A percentile compares a stretch with the other conserved stretches of the same genome.
phyloP scores from a whole-genome alignment of 208 protist species.

The Trypanosoma melophagium region DNA sequence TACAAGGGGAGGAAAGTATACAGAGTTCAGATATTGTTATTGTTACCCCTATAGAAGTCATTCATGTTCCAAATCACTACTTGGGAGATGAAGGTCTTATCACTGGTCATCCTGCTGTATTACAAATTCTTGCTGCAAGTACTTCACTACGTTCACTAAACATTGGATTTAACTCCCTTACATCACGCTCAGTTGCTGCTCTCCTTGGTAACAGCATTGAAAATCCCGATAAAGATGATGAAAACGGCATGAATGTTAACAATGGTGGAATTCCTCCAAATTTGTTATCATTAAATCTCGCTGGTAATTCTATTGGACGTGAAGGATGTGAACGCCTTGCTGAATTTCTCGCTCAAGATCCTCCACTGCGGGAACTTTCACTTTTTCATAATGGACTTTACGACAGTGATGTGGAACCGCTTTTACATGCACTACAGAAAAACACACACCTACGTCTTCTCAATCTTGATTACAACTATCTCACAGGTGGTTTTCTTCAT shows the following conservation, averaged over 20 bases:
- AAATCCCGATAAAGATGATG: slow-evolving; percentile 4
- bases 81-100: slow-evolving; percentile 38
- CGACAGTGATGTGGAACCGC: slow-evolving; percentile 46
- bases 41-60: slow-evolving; percentile 24
- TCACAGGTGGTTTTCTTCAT: slow-evolving; percentile 31
- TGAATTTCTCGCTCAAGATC: slow-evolving; percentile 39
- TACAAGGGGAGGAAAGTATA: too few species aligned
- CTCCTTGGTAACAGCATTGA: slow-evolving; percentile 24
- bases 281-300: slow-evolving; percentile 47
- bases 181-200: slow-evolving; percentile 24
- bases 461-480: slow-evolving; percentile 52
- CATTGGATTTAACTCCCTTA: slow-evolving; percentile 62
- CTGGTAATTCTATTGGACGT: slow-evolving; percentile 54
- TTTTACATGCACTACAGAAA: slow-evolving; percentile 41
- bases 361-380: slow-evolving; percentile 47
- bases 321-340: slow-evolving; percentile 20
- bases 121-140: slow-evolving; percentile 37
- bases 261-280: slow-evolving; percentile 14
- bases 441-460: slow-evolving; percentile 45
- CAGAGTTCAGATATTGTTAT: background rate
- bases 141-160: slow-evolving; percentile 40
- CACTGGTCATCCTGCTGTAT: slow-evolving; percentile 20
- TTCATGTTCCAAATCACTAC: slow-evolving; percentile 48
- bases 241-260: background rate
- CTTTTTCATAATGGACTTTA: slow-evolving; percentile 65